phyloP scores from a whole-genome alignment of 345 rosid genomes.

The Moringa oleifera region DNA sequence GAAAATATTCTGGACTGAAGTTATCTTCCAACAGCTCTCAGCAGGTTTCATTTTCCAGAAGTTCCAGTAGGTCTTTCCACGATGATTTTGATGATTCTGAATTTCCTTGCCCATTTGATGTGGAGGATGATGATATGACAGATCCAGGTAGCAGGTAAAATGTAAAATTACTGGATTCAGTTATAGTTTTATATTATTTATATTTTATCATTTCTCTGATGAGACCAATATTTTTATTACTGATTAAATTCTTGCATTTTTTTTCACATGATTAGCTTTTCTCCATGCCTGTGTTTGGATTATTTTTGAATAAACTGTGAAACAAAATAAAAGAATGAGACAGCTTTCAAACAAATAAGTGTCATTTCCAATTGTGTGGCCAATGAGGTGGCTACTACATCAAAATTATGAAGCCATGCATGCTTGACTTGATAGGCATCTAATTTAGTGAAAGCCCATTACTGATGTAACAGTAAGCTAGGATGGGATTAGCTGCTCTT shows the following conservation, averaged over 20 bases:
- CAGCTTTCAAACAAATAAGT: too few relatives aligned
- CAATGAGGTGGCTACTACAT: too few relatives aligned
- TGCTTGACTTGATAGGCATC: too few relatives aligned
- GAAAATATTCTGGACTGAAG: constrained; percentile 44
- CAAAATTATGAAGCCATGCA: too few relatives aligned
- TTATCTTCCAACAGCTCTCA: constrained; percentile 47
- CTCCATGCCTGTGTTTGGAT: not conserved
- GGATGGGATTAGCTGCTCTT: too few relatives aligned
- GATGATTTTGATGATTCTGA: constrained; percentile 82
- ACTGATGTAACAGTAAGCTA: too few relatives aligned
- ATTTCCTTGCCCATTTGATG: constrained; percentile 78
- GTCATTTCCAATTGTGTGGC: too few relatives aligned
- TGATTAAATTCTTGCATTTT: not conserved
- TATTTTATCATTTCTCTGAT: constrained; percentile 6
- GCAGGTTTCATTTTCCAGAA: constrained; percentile 56
- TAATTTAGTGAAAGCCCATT: too few relatives aligned
- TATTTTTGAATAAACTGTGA: too few relatives aligned
- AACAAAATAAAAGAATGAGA: too few relatives aligned
- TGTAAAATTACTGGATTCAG: not conserved
- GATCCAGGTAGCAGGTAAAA: constrained; percentile 68
- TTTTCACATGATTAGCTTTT: not conserved
- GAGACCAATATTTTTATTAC: not conserved
- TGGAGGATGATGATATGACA: constrained; percentile 55
- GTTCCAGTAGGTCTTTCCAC: constrained; percentile 68
- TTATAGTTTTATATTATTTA: not conserved